Percentiles rank a stretch among this genome's conserved stretches.
Evolutionary conservation across 2,329 filamentous ascomycete genomes (phyloP).

Genomic region (Colletotrichum lentis): DNA sequence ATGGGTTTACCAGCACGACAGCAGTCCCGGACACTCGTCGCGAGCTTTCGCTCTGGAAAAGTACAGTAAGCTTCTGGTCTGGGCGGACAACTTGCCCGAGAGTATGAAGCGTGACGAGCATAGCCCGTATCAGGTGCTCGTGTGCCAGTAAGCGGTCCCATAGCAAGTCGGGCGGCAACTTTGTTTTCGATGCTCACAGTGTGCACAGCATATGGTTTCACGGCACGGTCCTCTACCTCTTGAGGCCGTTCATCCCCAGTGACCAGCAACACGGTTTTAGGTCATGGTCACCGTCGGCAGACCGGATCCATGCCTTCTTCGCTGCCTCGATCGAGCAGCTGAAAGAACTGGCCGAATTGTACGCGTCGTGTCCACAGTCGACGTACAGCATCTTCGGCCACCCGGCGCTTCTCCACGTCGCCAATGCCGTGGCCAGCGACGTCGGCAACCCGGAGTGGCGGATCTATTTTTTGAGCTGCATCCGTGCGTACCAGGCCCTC

Average conservation of each 20-base stretch:
- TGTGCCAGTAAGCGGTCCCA: constrained; percentile 47
- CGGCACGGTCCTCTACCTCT: constrained; percentile 32
- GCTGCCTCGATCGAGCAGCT: constrained; percentile 50
- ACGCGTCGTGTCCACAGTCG: constrained; percentile 46
- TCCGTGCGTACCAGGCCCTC: constrained; percentile 50
- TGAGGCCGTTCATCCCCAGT: constrained; percentile 32
- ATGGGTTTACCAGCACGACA: constrained; percentile 43
- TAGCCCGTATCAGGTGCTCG: constrained; percentile 46
- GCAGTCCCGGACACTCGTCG: constrained; percentile 27
- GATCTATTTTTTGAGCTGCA: constrained; percentile 49
- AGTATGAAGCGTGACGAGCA: constrained; percentile 42
- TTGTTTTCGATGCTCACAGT: not conserved
- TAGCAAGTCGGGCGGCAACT: not conserved
- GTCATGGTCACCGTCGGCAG: constrained; percentile 29
- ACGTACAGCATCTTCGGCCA: constrained; percentile 52
- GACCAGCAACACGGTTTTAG: constrained; percentile 30
- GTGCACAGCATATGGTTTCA: constrained; percentile 29
- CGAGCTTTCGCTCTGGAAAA: constrained; percentile 47
- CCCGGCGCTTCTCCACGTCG: constrained; percentile 50
- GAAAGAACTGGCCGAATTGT: constrained; percentile 51
- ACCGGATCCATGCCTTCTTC: constrained; percentile 41
- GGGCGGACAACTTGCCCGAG: constrained; percentile 47
- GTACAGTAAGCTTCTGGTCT: constrained; percentile 51
- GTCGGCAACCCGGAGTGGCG: constrained; percentile 45
- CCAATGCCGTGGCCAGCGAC: constrained; percentile 48